These are phyloP conservation scores for Naganishia vishniacii DNA, from an alignment of 768 basidiomycete genomes.

Conservation along the genomic window DNA sequence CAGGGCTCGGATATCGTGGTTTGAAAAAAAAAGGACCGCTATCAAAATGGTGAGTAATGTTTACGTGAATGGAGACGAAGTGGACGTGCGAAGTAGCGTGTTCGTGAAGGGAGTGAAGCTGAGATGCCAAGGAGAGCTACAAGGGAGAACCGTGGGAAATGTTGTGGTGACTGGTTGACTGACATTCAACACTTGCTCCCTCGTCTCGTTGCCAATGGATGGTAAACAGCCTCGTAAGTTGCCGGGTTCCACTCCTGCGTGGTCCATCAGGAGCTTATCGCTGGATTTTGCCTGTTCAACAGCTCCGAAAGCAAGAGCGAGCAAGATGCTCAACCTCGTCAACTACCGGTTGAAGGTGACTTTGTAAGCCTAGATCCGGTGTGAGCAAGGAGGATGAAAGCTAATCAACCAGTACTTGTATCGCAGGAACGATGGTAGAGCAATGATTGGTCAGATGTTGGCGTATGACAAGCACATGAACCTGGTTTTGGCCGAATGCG, in stretches of 20 bases:
- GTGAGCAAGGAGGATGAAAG: background rate
- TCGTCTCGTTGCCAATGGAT: too few relatives aligned
- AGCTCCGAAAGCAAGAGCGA: slow-evolving; percentile 90
- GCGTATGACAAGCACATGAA: slow-evolving; percentile 99
- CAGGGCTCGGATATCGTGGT: background rate
- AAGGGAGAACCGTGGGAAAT: too few relatives aligned
- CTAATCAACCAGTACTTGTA: too few relatives aligned
- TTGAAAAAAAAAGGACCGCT: background rate
- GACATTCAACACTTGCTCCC: too few relatives aligned
- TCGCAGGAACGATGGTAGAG: slow-evolving; percentile 69
- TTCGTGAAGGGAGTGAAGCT: too few relatives aligned
- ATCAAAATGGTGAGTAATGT: slow-evolving; percentile 18
- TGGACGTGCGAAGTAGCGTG: too few relatives aligned
- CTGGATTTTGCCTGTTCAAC: too few relatives aligned
- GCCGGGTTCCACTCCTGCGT: background rate
- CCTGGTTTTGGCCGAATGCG: slow-evolving; percentile 93
- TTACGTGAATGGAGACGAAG: too few relatives aligned
- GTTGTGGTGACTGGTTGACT: too few relatives aligned
- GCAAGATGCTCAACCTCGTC: slow-evolving; percentile 95
- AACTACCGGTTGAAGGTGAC: slow-evolving; percentile 97
- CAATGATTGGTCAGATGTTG: slow-evolving; percentile 95
- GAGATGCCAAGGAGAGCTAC: too few relatives aligned
- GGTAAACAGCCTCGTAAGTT: slow-evolving; percentile 13
- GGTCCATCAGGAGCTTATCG: too few relatives aligned
- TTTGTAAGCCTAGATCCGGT: slow-evolving; percentile 56